Evolutionary conservation across 352 stramenopile species (phyloP).

Genomic region (Globisporangium radiosum): DNA sequence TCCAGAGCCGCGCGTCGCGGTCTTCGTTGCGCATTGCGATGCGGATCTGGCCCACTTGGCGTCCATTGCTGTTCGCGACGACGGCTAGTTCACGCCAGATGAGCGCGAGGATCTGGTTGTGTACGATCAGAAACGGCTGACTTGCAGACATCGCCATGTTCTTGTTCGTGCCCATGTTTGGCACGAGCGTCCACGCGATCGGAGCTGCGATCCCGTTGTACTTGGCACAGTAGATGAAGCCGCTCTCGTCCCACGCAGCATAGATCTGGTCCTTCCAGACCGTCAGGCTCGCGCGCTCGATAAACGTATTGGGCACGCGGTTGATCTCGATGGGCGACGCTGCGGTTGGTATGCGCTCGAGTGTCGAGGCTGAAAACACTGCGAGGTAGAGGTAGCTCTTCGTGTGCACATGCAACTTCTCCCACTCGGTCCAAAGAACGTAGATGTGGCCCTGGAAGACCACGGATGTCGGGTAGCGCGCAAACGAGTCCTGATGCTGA

Average conservation of each 20-base stretch:
- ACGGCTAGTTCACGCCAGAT: slow-evolving; percentile 46
- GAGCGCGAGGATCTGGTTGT: slow-evolving; percentile 54
- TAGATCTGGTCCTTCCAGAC: slow-evolving; percentile 48
- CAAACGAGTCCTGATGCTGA: slow-evolving; percentile 43
- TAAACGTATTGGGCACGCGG: slow-evolving; percentile 36
- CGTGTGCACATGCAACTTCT: slow-evolving; percentile 20
- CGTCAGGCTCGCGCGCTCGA: slow-evolving; percentile 34
- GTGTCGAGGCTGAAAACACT: slow-evolving; percentile 36
- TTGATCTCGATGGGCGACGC: slow-evolving; percentile 29
- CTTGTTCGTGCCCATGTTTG: slow-evolving; percentile 58
- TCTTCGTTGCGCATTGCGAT: slow-evolving; percentile 50
- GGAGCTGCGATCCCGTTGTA: slow-evolving; percentile 36
- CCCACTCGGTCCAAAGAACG: slow-evolving; percentile 63
- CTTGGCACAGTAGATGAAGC: slow-evolving; percentile 42
- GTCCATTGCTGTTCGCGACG: slow-evolving; percentile 3
- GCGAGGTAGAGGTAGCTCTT: slow-evolving; percentile 51
- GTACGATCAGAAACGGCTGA: slow-evolving; percentile 36
- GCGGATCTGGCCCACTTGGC: slow-evolving; percentile 40
- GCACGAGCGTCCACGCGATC: slow-evolving; percentile 49
- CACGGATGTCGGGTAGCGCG: slow-evolving; percentile 28
- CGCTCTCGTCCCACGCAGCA: slow-evolving; percentile 67
- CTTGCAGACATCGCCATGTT: slow-evolving; percentile 43
- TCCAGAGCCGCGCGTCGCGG: slow-evolving; percentile 46
- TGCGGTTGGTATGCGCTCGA: slow-evolving; percentile 21
- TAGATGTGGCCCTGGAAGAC: slow-evolving; percentile 40